These are phyloP conservation scores for Apiotrichum gracile DNA, from an alignment of 1,284 basidiomycete genomes.

Conservation along the genomic window DNA sequence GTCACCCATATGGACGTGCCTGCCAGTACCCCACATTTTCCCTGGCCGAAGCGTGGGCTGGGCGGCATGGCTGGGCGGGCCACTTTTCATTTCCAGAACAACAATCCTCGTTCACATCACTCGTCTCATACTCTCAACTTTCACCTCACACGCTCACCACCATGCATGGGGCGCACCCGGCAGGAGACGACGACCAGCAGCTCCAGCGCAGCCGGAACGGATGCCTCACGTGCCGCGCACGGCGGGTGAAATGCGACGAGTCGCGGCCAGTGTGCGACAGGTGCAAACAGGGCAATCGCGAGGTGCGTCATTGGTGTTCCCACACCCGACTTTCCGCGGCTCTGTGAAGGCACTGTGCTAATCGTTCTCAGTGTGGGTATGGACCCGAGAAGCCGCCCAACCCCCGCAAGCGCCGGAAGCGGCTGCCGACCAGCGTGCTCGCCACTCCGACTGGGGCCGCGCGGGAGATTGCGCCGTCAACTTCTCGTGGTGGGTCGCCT, in stretches of 20 bases:
- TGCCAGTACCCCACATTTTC: too few relatives aligned
- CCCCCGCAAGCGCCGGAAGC: slow-evolving; percentile 10
- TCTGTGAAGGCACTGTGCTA: too few relatives aligned
- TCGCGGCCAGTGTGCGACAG: slow-evolving; percentile 23
- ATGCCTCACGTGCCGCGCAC: slow-evolving; percentile 35
- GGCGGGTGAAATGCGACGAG: slow-evolving; percentile 42
- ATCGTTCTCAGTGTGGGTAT: slow-evolving; percentile 10
- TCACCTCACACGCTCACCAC: neutral
- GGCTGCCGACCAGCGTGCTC: neutral
- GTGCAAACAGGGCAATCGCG: slow-evolving; percentile 21
- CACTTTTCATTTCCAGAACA: too few relatives aligned
- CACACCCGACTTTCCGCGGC: neutral
- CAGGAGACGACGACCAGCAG: slow-evolving; percentile 8
- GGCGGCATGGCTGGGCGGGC: too few relatives aligned
- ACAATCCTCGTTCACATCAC: neutral
- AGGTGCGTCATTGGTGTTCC: slow-evolving; percentile 16
- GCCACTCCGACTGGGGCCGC: neutral
- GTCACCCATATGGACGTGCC: too few relatives aligned
- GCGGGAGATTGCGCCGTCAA: neutral
- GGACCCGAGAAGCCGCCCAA: slow-evolving; percentile 17
- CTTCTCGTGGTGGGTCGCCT: neutral
- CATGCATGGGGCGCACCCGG: neutral
- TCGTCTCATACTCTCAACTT: neutral
- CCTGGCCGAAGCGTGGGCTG: too few relatives aligned
- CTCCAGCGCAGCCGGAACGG: slow-evolving; percentile 24